Conservation (phyloP, 2,329 filamentous ascomycete genomes). For the Monilinia fructigena region DNA sequence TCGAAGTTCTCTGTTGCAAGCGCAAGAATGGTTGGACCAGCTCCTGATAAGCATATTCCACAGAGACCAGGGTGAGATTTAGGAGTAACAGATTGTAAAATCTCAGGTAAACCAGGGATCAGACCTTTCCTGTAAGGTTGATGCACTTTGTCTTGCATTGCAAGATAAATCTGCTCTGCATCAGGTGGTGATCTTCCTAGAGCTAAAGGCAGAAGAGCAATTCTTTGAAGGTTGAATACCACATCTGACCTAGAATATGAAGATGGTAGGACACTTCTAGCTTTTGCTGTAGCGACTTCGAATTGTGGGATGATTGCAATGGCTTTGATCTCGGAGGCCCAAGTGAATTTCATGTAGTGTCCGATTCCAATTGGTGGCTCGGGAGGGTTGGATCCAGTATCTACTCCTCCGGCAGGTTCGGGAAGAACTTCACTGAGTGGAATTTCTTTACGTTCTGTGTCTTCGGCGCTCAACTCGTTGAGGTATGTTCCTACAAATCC, state of each 20-base stretch:
- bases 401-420: constrained; percentile 82
- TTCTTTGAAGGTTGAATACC: constrained; percentile 89
- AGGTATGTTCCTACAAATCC: constrained; percentile 97
- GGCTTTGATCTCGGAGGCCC: constrained; percentile 93
- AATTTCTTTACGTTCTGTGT: constrained; percentile 88
- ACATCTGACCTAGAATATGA: constrained; percentile 79
- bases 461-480: constrained; percentile 85
- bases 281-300: constrained; percentile 90
- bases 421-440: constrained; percentile 92
- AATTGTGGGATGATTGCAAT: constrained; percentile 96
- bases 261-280: constrained; percentile 78
- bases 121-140: constrained; percentile 91
- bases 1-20: constrained; percentile 89
- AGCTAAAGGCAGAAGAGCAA: constrained; percentile 85
- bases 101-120: constrained; percentile 87
- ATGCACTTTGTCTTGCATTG: constrained; percentile 98
- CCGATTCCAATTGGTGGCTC: constrained; percentile 90
- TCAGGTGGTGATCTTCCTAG: constrained; percentile 88
- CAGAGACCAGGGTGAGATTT: constrained; percentile 82
- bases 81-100: constrained; percentile 88
- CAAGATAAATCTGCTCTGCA: constrained; percentile 89
- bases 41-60: constrained; percentile 91
- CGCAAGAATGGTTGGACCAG: constrained; percentile 91
- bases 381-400: constrained; percentile 83
- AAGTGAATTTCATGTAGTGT: constrained; percentile 93